Conservation (phyloP, 176 grass and related monocot genomes). For the Ensete ventricosum region DNA sequence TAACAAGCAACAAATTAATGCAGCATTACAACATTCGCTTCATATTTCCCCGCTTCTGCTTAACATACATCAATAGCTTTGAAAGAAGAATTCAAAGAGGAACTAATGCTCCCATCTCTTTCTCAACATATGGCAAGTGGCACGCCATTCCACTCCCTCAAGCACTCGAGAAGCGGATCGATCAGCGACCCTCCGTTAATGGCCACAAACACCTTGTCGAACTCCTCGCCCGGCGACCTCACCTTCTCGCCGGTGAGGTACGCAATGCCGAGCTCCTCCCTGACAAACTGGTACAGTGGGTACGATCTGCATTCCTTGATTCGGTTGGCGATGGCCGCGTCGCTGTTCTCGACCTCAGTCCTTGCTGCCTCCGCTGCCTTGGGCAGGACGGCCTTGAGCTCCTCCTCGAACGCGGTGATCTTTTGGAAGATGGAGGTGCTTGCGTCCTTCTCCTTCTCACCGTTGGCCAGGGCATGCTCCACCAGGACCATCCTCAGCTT, state of each 20-base stretch:
- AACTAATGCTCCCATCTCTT: background rate
- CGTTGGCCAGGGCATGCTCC: constrained; percentile 1
- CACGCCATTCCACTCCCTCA: background rate
- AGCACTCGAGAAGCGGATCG: constrained; percentile 5
- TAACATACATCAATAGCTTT: background rate
- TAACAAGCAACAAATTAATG: too few relatives aligned
- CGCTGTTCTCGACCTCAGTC: background rate
- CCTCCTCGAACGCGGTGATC: constrained; percentile 2
- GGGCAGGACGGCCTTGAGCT: constrained; percentile 6
- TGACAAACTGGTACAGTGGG: constrained; percentile 2
- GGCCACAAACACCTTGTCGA: constrained; percentile 6
- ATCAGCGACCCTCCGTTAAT: background rate
- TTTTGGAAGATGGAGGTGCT: constrained; percentile 5
- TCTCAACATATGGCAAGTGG: background rate
- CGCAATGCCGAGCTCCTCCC: constrained; percentile 1
- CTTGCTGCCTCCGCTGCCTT: constrained; percentile 2
- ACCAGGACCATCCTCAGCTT: constrained; percentile 2
- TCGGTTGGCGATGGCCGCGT: background rate
- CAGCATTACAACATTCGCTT: too few relatives aligned
- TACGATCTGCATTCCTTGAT: constrained; percentile 12
- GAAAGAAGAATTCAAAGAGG: background rate
- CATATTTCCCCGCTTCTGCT: too few relatives aligned
- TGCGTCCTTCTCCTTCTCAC: constrained; percentile 4
- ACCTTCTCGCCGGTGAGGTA: constrained; percentile 14
- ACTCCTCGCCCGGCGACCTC: constrained; percentile 4